Evolutionary conservation across 2,329 filamentous ascomycete genomes (phyloP), one percentile per base, ranked within the genome.

Genomic region (Zasmidium cellare): DNA sequence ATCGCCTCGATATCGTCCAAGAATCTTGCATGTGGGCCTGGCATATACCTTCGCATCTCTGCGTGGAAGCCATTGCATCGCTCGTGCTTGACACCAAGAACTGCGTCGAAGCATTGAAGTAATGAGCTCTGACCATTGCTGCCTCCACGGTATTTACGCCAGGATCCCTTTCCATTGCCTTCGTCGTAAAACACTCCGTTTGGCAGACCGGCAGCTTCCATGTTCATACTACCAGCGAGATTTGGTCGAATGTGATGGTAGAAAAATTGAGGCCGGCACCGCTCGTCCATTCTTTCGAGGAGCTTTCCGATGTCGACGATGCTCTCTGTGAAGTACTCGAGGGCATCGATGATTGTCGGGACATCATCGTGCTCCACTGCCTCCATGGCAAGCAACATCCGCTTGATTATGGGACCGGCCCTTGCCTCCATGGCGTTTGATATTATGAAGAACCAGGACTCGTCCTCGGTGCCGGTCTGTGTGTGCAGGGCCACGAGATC

Each of bases 401-500:
- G 68, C n/a, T 74, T 70, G 25, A 82, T 73, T 9, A 80, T 66
- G 3, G 75, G 72, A 7, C 75, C 79, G 3, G 80, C 81, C 57
- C 76, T 76, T 44, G 80, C 79, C 65, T 83, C 80, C 66, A 83
- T 79, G 16, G 80, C 78, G 3, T 80, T 77, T 0, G 80, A 82
- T 24, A 83, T 77, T 49, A 81, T 73, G 60, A 81, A 77, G 64
- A 83, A 83, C 94, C 94, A 99, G 58, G 93, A 96, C 77, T 99
- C 94, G 71, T 97, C 93, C 51, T 94, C 80, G 6, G 92, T 92
- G 51, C 94, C 94, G 9, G 93, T 97, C 69, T 96, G 93, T 16
- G 94, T 96, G 69, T 87, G 86, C 56, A 97, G 79, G 0, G 91
- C 92, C 20, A 89, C 86, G 55, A 97, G 81, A 67, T 97, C 96